Evolutionary conservation across 371 early-diverging fungal genomes (phyloP).

Genomic region (Circinella minor): DNA sequence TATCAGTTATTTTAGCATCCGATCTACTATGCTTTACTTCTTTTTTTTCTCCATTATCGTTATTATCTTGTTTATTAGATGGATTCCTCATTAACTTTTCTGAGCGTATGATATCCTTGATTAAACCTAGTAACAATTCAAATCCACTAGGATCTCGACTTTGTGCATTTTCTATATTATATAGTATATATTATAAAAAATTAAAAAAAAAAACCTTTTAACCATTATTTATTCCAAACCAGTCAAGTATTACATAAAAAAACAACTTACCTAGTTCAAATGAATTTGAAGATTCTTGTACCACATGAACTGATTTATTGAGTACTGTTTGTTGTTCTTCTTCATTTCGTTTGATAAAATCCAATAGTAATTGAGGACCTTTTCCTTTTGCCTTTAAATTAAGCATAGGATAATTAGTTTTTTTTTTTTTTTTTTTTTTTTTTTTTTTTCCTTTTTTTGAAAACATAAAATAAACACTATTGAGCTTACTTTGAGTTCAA

Average conservation of each 20-base stretch:
- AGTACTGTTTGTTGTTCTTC: neutral
- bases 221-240: too few species aligned
- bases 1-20: too few species aligned
- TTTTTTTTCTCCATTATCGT: neutral
- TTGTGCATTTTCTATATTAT: conserved; percentile 4
- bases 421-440: too few species aligned
- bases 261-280: conserved; percentile 8
- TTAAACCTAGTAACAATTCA: conserved; percentile 4
- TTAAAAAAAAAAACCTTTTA: too few species aligned
- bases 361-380: neutral
- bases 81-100: neutral
- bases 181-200: neutral
- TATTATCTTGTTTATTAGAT: neutral
- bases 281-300: conserved; percentile 8
- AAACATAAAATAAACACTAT: too few species aligned
- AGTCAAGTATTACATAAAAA: neutral
- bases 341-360: neutral
- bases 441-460: too few species aligned
- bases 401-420: too few species aligned
- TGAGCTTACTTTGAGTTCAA: conserved; percentile 17
- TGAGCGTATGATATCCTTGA: conserved; percentile 3
- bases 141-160: conserved; percentile 8
- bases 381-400: neutral
- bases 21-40: neutral
- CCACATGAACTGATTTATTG: conserved; percentile 1